A percentile compares a stretch with the other conserved stretches of the same genome.
phyloP scores from a whole-genome alignment of 495 filamentous ascomycete genomes.

The Tuber indicum region DNA sequence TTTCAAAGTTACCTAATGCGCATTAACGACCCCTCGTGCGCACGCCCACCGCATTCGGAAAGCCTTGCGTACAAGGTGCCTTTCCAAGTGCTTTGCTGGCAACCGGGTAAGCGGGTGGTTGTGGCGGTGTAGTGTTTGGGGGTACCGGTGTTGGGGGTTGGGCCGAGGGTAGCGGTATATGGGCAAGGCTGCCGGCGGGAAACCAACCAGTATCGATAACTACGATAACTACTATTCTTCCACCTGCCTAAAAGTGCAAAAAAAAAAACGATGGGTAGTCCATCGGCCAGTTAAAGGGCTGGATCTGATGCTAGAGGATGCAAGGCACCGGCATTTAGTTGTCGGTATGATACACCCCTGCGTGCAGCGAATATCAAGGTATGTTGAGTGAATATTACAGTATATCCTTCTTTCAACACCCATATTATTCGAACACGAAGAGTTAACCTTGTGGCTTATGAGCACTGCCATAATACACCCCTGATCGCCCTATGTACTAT shows the following conservation, averaged over 20 bases:
- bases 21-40: not conserved
- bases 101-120: not conserved
- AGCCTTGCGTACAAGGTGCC: not conserved
- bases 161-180: too few species aligned
- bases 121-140: not conserved
- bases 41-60: not conserved
- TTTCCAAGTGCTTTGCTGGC: not conserved
- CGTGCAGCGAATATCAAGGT: not conserved
- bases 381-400: not conserved
- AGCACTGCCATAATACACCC: not conserved
- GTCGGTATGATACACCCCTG: not conserved
- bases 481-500: not conserved
- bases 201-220: not conserved
- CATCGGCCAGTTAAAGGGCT: not conserved
- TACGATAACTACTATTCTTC: not conserved
- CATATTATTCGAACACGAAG: not conserved
- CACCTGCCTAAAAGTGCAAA: not conserved
- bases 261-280: not conserved
- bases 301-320: not conserved
- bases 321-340: not conserved
- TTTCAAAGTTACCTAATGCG: not conserved
- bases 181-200: not conserved
- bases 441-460: not conserved
- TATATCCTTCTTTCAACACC: not conserved
- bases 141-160: not conserved